A percentile compares a stretch with the other conserved stretches of the same genome.
These are phyloP conservation scores for Prosopis cineraria DNA, from an alignment of 306 rosid species.

Conservation along the genomic window DNA sequence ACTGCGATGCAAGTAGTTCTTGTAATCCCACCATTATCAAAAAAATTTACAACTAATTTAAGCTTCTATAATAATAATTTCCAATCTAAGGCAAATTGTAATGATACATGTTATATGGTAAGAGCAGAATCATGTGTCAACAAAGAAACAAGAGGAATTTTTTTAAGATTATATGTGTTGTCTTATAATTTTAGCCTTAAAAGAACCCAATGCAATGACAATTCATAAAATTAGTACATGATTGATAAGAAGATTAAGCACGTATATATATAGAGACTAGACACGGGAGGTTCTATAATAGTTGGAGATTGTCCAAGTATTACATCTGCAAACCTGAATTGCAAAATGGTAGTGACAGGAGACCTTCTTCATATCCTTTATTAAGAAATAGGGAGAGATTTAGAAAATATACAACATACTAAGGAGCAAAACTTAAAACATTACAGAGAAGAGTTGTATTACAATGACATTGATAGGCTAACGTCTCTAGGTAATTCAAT, in stretches of 20 bases:
- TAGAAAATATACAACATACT: neutral
- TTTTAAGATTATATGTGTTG: neutral
- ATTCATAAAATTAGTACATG: neutral
- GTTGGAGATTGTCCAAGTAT: neutral
- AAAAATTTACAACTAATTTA: neutral
- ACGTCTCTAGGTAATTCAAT: constrained; percentile 31
- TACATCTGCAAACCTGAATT: constrained; percentile 43
- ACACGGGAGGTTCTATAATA: neutral
- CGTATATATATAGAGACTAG: neutral
- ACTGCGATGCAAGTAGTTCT: neutral
- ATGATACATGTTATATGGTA: neutral
- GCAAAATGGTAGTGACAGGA: constrained; percentile 25
- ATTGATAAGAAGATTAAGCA: constrained; percentile 3
- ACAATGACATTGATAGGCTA: constrained; percentile 39
- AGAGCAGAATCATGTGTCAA: neutral
- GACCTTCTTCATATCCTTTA: constrained; percentile 38
- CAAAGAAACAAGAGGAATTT: neutral
- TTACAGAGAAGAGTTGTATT: neutral
- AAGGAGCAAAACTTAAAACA: constrained; percentile 3
- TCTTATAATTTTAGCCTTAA: neutral
- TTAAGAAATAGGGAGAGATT: constrained; percentile 32
- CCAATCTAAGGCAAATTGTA: neutral
- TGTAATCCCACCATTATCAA: neutral
- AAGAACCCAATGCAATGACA: constrained; percentile 17
- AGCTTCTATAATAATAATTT: neutral